Evolutionary conservation across 169 alveolate species (phyloP).

Genomic region (Eimeria acervulina): DNA sequence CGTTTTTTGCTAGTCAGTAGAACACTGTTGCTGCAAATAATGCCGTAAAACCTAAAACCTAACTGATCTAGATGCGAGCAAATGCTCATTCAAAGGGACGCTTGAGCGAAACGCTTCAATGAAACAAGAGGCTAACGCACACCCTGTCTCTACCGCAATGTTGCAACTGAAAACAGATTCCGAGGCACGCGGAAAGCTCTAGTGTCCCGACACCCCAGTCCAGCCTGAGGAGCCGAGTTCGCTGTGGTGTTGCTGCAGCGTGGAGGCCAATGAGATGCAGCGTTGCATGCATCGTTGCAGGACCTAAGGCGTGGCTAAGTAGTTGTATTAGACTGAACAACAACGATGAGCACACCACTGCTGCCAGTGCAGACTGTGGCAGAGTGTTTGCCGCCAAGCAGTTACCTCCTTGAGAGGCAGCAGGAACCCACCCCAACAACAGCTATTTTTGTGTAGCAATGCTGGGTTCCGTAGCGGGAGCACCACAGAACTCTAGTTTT

Average conservation of each 20-base stretch:
- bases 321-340: too few species aligned
- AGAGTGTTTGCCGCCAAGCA: not conserved
- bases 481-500: not conserved
- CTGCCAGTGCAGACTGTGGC: not conserved
- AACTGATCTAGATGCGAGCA: too few species aligned
- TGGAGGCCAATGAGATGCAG: not conserved
- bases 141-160: slow-evolving; percentile 3
- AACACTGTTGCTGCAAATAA: not conserved
- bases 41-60: not conserved
- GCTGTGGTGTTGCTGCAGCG: not conserved
- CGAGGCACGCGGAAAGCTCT: not conserved
- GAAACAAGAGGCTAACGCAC: not conserved
- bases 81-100: not conserved
- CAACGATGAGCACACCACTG: not conserved
- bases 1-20: not conserved
- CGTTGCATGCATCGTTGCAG: not conserved
- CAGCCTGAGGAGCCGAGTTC: not conserved
- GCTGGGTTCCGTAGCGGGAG: not conserved
- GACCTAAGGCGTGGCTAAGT: not conserved
- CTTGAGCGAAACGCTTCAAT: not conserved
- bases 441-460: not conserved
- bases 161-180: not conserved
- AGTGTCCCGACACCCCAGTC: not conserved
- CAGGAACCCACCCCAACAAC: not conserved
- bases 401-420: not conserved